Evolutionary conservation across 306 rosid species (phyloP), one percentile per base, ranked within the genome.

Genomic region (Lagenaria siceraria): DNA sequence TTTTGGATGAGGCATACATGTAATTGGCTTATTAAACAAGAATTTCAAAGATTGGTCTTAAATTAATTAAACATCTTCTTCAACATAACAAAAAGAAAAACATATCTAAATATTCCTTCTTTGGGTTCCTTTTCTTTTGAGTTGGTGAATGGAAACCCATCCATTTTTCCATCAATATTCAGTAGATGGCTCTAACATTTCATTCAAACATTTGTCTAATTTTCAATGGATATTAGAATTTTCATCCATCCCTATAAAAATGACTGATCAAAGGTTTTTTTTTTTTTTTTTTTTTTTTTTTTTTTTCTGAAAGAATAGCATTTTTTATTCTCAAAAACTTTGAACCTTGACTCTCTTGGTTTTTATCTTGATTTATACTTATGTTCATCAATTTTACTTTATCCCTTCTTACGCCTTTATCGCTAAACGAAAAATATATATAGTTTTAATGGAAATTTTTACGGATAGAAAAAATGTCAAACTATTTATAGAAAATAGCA

Each of bases 51-150:
- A 36, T 64, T 35, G 49, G 72, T 64, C 27, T 64, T 35, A 8
- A 64, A 64, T 64, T 64, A 64, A 64, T 35, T 64, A 64, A 35
- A 64, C 72, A 64, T 64, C 27, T 18, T 64, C 72, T 64, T 64
- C 72, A 33, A 35, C 49, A 10, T 9, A 40, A 18, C 2, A 35
- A 17, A 19, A n/a, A n/a, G n/a, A n/a, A n/a, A n/a, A 18, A 35
- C 72, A 64, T 35, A 36, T 35, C 72, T 35, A 64, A 36, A 36
- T 64, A 64, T 64, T 19, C 27, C 18, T 33, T 13, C 10, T 42
- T 7, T 4, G 36, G 36, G 36, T 40, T 40, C 10, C 10, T 7
- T 8, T 63, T 36, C 10, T 64, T 64, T 35, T 64, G 49, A 19
- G 72, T 64, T 64, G 49, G 72, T 19, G 27, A 35, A 35, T 64